These are phyloP conservation scores for Pyricularia grisea DNA, from an alignment of 2,329 filamentous ascomycete species.

Conservation along the genomic window DNA sequence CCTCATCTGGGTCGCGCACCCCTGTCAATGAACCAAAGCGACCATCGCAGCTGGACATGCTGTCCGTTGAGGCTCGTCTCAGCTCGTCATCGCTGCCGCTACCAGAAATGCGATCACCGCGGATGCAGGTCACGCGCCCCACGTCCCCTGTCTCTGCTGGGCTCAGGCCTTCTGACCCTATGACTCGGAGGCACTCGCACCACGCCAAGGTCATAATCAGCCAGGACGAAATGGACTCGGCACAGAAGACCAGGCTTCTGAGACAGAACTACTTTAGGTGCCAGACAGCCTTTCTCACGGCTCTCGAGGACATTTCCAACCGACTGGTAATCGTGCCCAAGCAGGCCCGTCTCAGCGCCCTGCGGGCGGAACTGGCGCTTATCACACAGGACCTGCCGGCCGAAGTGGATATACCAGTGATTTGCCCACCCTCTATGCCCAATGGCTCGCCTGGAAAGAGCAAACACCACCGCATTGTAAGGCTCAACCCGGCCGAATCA, in stretches of 20 bases:
- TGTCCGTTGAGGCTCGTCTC: conserved; percentile 48
- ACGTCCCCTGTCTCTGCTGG: conserved; percentile 49
- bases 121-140: conserved; percentile 36
- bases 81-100: conserved; percentile 61
- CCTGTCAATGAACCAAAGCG: conserved; percentile 14
- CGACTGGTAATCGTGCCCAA: conserved; percentile 77
- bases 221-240: conserved; percentile 50
- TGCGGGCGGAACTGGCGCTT: conserved; percentile 71
- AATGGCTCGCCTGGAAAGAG: conserved; percentile 67
- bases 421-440: conserved; percentile 66
- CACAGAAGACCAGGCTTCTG: conserved; percentile 63
- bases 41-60: conserved; percentile 39
- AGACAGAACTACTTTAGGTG: conserved; percentile 77
- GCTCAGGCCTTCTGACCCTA: conserved; percentile 36
- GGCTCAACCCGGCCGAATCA: conserved; percentile 73
- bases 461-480: conserved; percentile 72
- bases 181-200: conserved; percentile 52
- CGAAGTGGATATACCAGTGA: conserved; percentile 74
- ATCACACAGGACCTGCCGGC: conserved; percentile 74
- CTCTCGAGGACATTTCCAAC: conserved; percentile 76
- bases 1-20: neutral
- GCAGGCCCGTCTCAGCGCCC: conserved; percentile 67
- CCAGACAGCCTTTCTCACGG: conserved; percentile 71
- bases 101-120: conserved; percentile 49
- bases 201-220: conserved; percentile 46